Base-by-base conservation (phyloP, 2,329 filamentous ascomycete species). In the Ploettnerulaceae sp. region DNA sequence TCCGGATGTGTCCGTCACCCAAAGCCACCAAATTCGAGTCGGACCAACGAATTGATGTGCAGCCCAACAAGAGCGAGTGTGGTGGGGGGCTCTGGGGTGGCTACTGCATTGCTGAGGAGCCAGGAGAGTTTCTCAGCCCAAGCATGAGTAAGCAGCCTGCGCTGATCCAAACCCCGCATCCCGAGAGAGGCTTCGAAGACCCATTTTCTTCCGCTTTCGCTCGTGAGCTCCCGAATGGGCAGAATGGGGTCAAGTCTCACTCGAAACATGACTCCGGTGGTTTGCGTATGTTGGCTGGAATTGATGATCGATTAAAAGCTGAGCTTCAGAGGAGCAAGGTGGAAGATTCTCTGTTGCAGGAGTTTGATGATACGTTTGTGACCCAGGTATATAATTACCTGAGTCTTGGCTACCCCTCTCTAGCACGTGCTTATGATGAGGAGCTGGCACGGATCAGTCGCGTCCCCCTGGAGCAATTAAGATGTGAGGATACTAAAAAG, bases 351-450 rank as follows among this genome's bases (percentile, higher is more conserved):
- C 72, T 81, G 32, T 67, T 74, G 21, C 64, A 68, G 24, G 89
- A 95, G 65, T 95, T 93, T 60, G 74, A 83, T 51, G 88, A 95
- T 63, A 73, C 73, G 3, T 95, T 96, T 64, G 81, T 96, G 46
- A 95, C 90, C 0, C 91, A 97, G 66, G 90, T 97, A 6, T 97
- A 94, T 74, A 96, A 97, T 66, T 97, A 97, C 66, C 75, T 97
- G 12, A 95, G 89, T 0, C 76, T 97, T 4, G 91, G 91, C 4
- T 96, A 96, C 65, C 90, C 91, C 3, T 83, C 87, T 25, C 81
- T 89, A 60, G 91, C 90, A 8, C 80, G 84, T 17, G 76, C 79
- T 28, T 97, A 87, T 61, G 91, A 97, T 61, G 77, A 82, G 8
- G 91, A 97, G 69, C 73, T 97, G 15, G 80, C 82, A 57, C 88